Base-by-base conservation (phyloP, 2,329 filamentous ascomycete species). In the Amesomyces nigricolor region DNA sequence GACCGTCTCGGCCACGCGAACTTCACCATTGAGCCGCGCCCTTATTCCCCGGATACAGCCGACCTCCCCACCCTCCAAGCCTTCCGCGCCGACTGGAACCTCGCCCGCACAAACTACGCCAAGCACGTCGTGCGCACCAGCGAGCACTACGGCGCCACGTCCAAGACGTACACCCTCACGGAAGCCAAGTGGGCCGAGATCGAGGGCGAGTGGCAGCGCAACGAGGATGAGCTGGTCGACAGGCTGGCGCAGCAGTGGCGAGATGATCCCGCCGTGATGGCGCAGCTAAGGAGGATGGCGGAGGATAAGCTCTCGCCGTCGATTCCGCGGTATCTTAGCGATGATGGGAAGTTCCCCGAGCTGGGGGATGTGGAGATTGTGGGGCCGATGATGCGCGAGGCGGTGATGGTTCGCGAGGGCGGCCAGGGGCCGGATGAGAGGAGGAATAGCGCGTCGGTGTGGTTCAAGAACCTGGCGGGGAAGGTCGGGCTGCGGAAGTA, bases 311-410 rank as follows among this genome's bases (percentile, higher is more conserved):
- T 85, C 30, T 77, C 86, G 42, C 81, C 81, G 57, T 82, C 81
- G 54, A 82, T 91, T 61, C 87, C 87, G 0, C 78, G 81, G 26
- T 13, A 80, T 91, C 76, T 86, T 59, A 84, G 88, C 67, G 77
- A 86, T 66, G 79, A 87, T 59, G 87, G 88, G 66, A 96, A 96
- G 70, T 96, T 96, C 65, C 91, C 91, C 22, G 84, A 86, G 63
- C 81, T 92, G 32, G 91, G 91, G 51, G 91, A 96, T 65, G 87
- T 91, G 64, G 91, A 95, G 70, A 95, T 96, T 67, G 90, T 96
- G 44, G 91, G 91, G 1, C 91, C 91, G 6, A 96, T 96, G 91
- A 82, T 84, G 63, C 79, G 80, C 11, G 78, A 81, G 61, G 73
- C 75, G 39, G 72, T 75, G 59, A 82, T 82, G 79, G 69, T 71